A percentile compares a stretch with the other conserved stretches of the same genome.
These are phyloP conservation scores for Stachybotrys echinatus DNA, from an alignment of 2,329 filamentous ascomycete species.

Conservation along the genomic window DNA sequence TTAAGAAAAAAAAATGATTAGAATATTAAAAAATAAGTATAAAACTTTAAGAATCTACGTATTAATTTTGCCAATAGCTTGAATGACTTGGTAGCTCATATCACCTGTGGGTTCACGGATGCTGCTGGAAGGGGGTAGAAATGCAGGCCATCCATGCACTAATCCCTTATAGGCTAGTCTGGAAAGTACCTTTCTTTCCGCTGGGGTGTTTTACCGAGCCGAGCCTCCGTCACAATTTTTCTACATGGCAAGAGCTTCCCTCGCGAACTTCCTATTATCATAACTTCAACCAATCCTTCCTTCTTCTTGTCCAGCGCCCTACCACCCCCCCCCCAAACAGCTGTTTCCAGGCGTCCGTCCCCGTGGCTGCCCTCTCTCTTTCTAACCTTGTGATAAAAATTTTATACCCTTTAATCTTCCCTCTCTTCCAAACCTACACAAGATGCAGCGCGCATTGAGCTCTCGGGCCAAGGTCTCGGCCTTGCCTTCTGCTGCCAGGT, in stretches of 20 bases:
- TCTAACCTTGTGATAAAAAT: constrained; percentile 17
- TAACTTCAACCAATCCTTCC: too few relatives aligned
- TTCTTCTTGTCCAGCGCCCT: too few relatives aligned
- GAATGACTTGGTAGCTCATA: too few relatives aligned
- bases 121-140: constrained; percentile 33
- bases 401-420: constrained; percentile 21
- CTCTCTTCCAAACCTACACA: constrained; percentile 37
- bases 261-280: constrained; percentile 16
- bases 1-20: too few relatives aligned
- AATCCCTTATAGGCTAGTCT: constrained; percentile 21
- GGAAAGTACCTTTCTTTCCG: constrained; percentile 18
- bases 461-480: constrained; percentile 74
- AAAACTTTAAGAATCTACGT: too few relatives aligned
- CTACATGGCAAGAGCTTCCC: constrained; percentile 18
- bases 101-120: constrained; percentile 11
- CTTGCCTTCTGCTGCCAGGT: constrained; percentile 64
- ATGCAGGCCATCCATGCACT: constrained; percentile 17
- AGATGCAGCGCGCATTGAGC: constrained; percentile 93
- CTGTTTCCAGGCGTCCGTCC: too few relatives aligned
- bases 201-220: constrained; percentile 33
- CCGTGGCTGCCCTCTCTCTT: constrained; percentile 7
- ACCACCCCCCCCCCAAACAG: too few relatives aligned
- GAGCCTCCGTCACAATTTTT: constrained; percentile 36
- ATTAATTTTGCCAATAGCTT: too few relatives aligned
- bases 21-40: too few relatives aligned